Conservation (phyloP, 441 rosid genomes). For the Aleurites moluccanus region DNA sequence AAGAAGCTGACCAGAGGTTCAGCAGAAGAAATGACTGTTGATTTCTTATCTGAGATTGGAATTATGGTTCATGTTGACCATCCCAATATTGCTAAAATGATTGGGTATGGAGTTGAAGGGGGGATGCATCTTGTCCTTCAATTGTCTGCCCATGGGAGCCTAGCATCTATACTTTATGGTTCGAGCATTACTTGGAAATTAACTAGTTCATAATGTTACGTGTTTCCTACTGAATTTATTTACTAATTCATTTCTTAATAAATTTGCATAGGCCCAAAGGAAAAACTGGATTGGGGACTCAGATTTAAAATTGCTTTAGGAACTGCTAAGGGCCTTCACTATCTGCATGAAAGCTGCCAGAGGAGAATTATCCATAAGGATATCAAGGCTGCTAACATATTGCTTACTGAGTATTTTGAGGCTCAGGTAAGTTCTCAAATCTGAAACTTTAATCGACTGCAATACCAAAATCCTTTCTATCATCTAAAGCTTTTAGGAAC, state of each 20-base stretch:
- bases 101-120: conserved; percentile 92
- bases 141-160: conserved; percentile 85
- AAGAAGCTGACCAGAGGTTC: conserved; percentile 75
- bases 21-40: conserved; percentile 86
- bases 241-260: conserved; percentile 1
- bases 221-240: neutral
- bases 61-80: conserved; percentile 88
- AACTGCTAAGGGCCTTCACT: conserved; percentile 75
- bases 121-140: conserved; percentile 95
- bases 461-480: neutral
- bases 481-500: neutral
- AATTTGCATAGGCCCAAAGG: conserved; percentile 50
- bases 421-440: conserved; percentile 52
- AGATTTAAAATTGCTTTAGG: conserved; percentile 77
- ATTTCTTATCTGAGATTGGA: conserved; percentile 87
- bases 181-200: conserved; percentile 15
- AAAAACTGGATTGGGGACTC: conserved; percentile 58
- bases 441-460: conserved; percentile 3
- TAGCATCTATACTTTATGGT: conserved; percentile 87
- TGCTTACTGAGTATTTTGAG: conserved; percentile 80
- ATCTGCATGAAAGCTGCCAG: conserved; percentile 91
- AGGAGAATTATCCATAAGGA: conserved; percentile 95
- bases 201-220: neutral
- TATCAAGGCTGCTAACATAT: conserved; percentile 85
- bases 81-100: conserved; percentile 83